phyloP scores from a whole-genome alignment of 192 early-diverging fungal genomes.

The Phlyctochytrium bullatum region DNA sequence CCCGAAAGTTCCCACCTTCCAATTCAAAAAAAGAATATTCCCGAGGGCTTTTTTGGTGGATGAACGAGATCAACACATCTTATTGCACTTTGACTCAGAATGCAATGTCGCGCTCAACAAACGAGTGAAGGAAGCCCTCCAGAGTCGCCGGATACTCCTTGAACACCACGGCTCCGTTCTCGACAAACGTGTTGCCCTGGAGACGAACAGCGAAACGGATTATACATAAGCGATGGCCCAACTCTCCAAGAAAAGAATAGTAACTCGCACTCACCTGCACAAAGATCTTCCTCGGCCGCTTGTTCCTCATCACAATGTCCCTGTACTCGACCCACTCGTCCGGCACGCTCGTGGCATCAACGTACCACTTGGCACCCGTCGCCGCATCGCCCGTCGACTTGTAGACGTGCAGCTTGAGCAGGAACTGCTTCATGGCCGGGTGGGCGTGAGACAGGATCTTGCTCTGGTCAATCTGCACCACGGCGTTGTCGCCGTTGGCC shows the following conservation, averaged over 20 bases:
- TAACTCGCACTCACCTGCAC: constrained; percentile 38
- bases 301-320: constrained; percentile 51
- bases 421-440: constrained; percentile 51
- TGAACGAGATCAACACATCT: no score
- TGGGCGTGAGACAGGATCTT: constrained; percentile 50
- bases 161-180: constrained; percentile 41
- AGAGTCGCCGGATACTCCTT: constrained; percentile 54
- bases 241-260: no score
- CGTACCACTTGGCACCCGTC: constrained; percentile 44
- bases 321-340: constrained; percentile 44
- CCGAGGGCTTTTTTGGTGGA: no score
- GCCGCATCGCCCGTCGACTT: constrained; percentile 56
- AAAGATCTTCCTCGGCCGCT: constrained; percentile 55
- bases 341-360: constrained; percentile 47
- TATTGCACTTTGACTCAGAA: no score
- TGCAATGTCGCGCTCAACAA: constrained; percentile 48
- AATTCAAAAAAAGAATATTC: no score
- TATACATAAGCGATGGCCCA: no score
- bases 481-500: constrained; percentile 25
- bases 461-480: constrained; percentile 50
- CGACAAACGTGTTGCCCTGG: constrained; percentile 42
- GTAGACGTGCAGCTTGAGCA: constrained; percentile 58
- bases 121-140: constrained; percentile 58
- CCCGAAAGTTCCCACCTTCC: no score
- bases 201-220: no score